Percentiles rank a stretch among this genome's conserved stretches.
Evolutionary conservation across 2,329 filamentous ascomycete genomes (phyloP).

Genomic region (Cordyceps fumosorosea): DNA sequence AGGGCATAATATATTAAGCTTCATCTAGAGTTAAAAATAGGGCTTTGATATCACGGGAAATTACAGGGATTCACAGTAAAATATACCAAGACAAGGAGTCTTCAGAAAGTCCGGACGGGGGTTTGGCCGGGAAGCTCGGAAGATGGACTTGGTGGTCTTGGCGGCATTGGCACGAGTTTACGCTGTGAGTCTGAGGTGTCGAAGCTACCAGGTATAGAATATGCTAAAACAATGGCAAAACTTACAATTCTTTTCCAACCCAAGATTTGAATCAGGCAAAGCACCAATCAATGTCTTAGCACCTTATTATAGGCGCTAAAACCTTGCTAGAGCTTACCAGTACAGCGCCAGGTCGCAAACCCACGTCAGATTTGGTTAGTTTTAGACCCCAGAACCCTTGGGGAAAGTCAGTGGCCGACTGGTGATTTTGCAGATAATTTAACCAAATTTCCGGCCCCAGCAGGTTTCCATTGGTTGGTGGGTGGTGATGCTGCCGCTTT

Average conservation of each 20-base stretch:
- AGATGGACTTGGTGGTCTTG: background rate
- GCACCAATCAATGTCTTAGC: background rate
- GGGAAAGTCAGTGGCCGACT: background rate
- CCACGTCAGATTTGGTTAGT: background rate
- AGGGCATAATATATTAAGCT: too few relatives aligned
- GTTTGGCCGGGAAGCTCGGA: background rate
- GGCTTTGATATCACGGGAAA: too few relatives aligned
- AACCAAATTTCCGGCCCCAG: background rate
- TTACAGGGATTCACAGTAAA: too few relatives aligned
- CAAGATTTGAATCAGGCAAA: too few relatives aligned
- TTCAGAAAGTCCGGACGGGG: background rate
- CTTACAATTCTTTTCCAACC: background rate
- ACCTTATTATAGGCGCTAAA: conserved; percentile 4
- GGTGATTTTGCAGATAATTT: background rate
- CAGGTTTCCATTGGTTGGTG: background rate
- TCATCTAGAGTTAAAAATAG: too few relatives aligned
- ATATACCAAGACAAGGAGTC: too few relatives aligned
- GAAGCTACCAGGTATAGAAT: background rate
- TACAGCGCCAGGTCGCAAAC: background rate
- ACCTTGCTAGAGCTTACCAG: background rate
- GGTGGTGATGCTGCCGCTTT: background rate
- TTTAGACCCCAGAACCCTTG: background rate
- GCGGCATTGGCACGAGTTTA: background rate
- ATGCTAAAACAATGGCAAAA: background rate
- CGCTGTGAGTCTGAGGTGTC: background rate